Conservation (phyloP, 2,329 filamentous ascomycete species). For the Bipolaris bicolor region DNA sequence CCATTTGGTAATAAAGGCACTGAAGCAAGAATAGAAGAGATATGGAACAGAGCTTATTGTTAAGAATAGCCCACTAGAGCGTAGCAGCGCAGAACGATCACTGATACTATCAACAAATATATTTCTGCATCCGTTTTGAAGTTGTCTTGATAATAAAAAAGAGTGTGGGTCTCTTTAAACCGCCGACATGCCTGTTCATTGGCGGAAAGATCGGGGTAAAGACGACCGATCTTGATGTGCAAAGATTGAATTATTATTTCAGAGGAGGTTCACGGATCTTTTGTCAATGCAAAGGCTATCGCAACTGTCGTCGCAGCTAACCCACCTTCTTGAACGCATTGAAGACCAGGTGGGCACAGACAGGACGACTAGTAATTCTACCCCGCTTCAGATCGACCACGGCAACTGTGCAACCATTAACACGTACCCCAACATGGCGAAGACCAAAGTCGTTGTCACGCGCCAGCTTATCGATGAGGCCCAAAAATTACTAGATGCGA, state of each 20-base stretch:
- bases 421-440: constrained; percentile 28
- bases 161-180: not conserved
- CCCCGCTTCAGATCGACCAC: constrained; percentile 28
- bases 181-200: constrained; percentile 17
- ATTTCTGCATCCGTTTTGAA: not conserved
- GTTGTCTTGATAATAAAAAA: too few relatives aligned
- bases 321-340: not conserved
- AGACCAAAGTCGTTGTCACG: constrained; percentile 39
- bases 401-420: constrained; percentile 13
- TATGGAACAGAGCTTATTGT: too few relatives aligned
- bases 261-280: not conserved
- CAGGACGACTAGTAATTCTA: constrained; percentile 2
- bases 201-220: constrained; percentile 29
- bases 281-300: constrained; percentile 17
- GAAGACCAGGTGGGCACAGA: constrained; percentile 1
- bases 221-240: not conserved
- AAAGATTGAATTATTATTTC: not conserved
- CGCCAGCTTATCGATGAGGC: constrained; percentile 33
- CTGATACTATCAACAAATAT: too few relatives aligned
- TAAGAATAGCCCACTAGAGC: not conserved
- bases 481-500: constrained; percentile 29
- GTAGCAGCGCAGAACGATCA: too few relatives aligned
- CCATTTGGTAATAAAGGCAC: not conserved
- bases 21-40: not conserved
- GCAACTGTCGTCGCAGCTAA: constrained; percentile 19